A percentile compares a stretch with the other conserved stretches of the same genome.
phyloP scores from a whole-genome alignment of 1,284 basidiomycete species.

The Apiotrichum siamense region DNA sequence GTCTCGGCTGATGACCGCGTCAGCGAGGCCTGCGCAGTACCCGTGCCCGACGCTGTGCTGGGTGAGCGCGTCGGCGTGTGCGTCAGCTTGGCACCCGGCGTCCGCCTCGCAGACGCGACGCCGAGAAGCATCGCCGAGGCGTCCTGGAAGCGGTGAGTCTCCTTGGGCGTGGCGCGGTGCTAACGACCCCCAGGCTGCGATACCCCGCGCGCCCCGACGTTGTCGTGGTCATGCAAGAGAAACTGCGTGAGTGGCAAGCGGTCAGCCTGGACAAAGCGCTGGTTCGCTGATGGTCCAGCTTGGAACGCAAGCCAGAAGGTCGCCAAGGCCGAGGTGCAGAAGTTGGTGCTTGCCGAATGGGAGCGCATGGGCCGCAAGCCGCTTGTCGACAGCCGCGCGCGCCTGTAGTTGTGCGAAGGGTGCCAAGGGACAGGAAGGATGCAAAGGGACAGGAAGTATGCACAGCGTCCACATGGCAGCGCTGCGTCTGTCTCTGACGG shows the following conservation, averaged over 20 bases:
- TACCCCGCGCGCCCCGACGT: conserved; percentile 13
- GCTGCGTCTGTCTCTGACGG: too few species aligned
- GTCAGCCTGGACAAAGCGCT: not conserved
- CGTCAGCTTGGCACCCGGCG: conserved; percentile 24
- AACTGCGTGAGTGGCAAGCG: conserved; percentile 26
- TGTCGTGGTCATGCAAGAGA: conserved; percentile 14
- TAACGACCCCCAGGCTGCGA: conserved; percentile 1
- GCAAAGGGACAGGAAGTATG: too few species aligned
- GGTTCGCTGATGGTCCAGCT: not conserved
- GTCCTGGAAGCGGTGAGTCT: conserved; percentile 2
- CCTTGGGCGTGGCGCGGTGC: not conserved
- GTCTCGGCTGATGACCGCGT: conserved; percentile 30
- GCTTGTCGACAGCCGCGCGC: conserved; percentile 9
- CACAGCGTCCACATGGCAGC: too few species aligned
- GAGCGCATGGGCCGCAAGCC: conserved; percentile 10
- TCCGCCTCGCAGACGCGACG: conserved; percentile 15
- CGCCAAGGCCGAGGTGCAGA: conserved; percentile 14
- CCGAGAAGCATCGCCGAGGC: conserved; percentile 1
- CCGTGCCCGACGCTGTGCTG: conserved; percentile 29
- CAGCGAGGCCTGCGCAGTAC: conserved; percentile 33
- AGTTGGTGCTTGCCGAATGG: conserved; percentile 14
- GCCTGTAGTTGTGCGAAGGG: conserved; percentile 8
- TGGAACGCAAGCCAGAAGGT: conserved; percentile 18
- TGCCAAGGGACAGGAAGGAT: too few species aligned
- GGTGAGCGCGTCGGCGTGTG: conserved; percentile 38